phyloP scores from a whole-genome alignment of 805 yeast genomes.

The Wickerhamomyces chambardii region DNA sequence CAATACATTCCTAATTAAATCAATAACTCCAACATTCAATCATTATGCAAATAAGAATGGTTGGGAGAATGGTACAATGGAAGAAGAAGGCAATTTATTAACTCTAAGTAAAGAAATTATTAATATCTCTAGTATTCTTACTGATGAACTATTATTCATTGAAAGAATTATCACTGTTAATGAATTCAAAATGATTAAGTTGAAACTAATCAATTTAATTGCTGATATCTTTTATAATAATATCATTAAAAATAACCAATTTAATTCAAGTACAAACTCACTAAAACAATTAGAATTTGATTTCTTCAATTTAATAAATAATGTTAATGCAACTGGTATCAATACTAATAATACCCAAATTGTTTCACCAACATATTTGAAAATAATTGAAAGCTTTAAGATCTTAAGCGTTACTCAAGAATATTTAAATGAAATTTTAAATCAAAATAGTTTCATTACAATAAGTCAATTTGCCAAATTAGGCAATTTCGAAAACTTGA shows the following conservation, averaged over 20 bases:
- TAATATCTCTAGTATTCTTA: slow-evolving; percentile 15
- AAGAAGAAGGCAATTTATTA: slow-evolving; percentile 1
- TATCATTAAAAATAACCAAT: slow-evolving; percentile 26
- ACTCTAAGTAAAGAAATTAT: slow-evolving; percentile 18
- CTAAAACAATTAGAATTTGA: slow-evolving; percentile 23
- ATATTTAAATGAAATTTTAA: slow-evolving; percentile 4
- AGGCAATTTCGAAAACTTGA: slow-evolving; percentile 19
- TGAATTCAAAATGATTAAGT: slow-evolving; percentile 13
- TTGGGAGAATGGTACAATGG: slow-evolving; percentile 16
- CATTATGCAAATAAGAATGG: slow-evolving; percentile 22
- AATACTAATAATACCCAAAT: no score
- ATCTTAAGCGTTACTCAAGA: slow-evolving; percentile 21
- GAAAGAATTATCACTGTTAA: slow-evolving; percentile 6
- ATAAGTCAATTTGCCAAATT: slow-evolving; percentile 17
- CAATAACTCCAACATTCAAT: slow-evolving; percentile 19
- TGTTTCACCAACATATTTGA: slow-evolving; percentile 9
- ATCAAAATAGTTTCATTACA: slow-evolving; percentile 8
- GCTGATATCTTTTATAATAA: slow-evolving; percentile 24
- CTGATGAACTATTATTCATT: slow-evolving; percentile 13
- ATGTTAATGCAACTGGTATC: no score
- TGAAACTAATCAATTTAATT: slow-evolving; percentile 15
- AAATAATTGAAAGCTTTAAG: slow-evolving; percentile 15
- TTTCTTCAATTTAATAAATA: slow-evolving; percentile 10
- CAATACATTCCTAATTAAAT: slow-evolving; percentile 19
- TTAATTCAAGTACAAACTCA: slow-evolving; percentile 24